These are phyloP conservation scores for Mycena latifolia DNA, from an alignment of 768 basidiomycete genomes.

Conservation along the genomic window DNA sequence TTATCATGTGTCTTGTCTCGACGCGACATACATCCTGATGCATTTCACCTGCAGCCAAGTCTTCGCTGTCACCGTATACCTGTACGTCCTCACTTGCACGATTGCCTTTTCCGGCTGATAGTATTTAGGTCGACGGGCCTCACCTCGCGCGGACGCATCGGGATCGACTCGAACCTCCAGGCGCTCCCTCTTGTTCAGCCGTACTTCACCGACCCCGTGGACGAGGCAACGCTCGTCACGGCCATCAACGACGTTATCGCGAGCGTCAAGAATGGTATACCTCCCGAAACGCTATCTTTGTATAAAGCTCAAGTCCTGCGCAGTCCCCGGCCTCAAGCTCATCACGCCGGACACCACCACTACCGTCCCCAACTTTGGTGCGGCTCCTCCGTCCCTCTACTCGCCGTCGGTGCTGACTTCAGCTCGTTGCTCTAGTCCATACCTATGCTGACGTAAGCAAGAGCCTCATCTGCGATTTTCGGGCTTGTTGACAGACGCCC, in stretches of 20 bases:
- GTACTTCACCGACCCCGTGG: conserved; percentile 70
- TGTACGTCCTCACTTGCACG: conserved; percentile 49
- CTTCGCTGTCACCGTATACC: conserved; percentile 73
- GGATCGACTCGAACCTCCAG: conserved; percentile 65
- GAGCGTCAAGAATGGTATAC: conserved; percentile 54
- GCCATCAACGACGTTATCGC: conserved; percentile 63
- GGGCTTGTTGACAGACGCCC: background rate
- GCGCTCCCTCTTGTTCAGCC: conserved; percentile 63
- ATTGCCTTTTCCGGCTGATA: conserved; percentile 1
- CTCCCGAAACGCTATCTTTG: conserved; percentile 6
- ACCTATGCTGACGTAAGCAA: conserved; percentile 49
- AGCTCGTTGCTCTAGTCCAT: conserved; percentile 45
- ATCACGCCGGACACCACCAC: conserved; percentile 73
- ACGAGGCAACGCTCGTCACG: conserved; percentile 63
- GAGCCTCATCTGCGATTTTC: background rate
- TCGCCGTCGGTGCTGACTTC: conserved; percentile 11
- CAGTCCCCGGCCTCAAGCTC: conserved; percentile 64
- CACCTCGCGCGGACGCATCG: conserved; percentile 72
- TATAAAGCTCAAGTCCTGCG: conserved; percentile 4
- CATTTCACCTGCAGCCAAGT: conserved; percentile 50
- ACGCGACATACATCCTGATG: background rate
- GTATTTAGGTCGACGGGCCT: conserved; percentile 64
- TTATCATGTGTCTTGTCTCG: background rate
- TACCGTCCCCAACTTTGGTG: conserved; percentile 65
- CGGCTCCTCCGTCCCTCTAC: conserved; percentile 19